Percentiles rank a stretch among this genome's conserved stretches.
phyloP scores from a whole-genome alignment of 2,329 filamentous ascomycete species.

The Penicillium corylophilum region DNA sequence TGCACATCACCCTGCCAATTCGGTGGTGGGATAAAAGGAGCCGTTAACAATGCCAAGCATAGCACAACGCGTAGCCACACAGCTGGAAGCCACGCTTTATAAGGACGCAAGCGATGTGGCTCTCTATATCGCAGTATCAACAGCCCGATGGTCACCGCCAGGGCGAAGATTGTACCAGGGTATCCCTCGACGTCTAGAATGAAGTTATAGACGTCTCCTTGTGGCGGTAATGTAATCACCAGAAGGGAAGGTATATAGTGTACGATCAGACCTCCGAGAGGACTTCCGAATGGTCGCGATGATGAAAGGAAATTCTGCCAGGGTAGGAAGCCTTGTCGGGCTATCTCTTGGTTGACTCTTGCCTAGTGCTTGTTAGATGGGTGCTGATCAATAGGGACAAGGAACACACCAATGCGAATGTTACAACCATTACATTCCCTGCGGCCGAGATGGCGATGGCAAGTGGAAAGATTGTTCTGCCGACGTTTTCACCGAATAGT shows the following conservation, averaged over 20 bases:
- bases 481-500: constrained; percentile 60
- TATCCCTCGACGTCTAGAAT: constrained; percentile 72
- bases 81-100: constrained; percentile 63
- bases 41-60: constrained; percentile 56
- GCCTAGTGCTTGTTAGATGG: constrained; percentile 48
- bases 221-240: constrained; percentile 65
- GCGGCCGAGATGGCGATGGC: constrained; percentile 66
- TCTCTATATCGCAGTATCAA: constrained; percentile 60
- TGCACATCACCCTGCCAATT: constrained; percentile 47
- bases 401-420: constrained; percentile 61
- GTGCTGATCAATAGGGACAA: not conserved
- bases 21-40: constrained; percentile 62
- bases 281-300: constrained; percentile 65
- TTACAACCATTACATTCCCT: constrained; percentile 72
- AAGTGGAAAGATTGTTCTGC: constrained; percentile 59
- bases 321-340: constrained; percentile 68
- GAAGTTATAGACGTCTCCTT: constrained; percentile 67
- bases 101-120: constrained; percentile 62
- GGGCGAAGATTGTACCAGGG: constrained; percentile 59
- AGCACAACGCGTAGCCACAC: constrained; percentile 57
- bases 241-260: constrained; percentile 68
- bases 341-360: constrained; percentile 70
- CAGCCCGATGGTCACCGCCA: constrained; percentile 59
- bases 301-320: constrained; percentile 62
- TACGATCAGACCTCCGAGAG: constrained; percentile 65